A percentile compares a stretch with the other conserved stretches of the same genome.
Conservation (phyloP, 2,329 filamentous ascomycete genomes). For the Paracoccidioides lutzii region DNA sequence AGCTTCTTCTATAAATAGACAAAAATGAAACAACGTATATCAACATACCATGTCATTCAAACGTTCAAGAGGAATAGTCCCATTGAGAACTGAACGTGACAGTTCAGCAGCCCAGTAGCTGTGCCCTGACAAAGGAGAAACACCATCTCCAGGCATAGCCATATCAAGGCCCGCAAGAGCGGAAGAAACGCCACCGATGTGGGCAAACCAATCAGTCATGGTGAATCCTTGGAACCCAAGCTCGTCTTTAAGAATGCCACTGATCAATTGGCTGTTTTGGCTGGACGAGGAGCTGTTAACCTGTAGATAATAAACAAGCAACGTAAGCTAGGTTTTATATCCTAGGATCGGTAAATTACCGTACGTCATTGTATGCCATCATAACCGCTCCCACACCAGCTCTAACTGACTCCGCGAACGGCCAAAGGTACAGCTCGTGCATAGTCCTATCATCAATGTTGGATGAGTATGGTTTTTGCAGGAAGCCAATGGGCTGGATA, state of each 20-base stretch:
- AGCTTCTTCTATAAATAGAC: background rate
- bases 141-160: conserved; percentile 53
- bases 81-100: conserved; percentile 43
- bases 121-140: conserved; percentile 39
- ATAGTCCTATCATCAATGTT: conserved; percentile 41
- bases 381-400: conserved; percentile 37
- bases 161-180: conserved; percentile 54
- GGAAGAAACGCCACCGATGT: conserved; percentile 46
- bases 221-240: conserved; percentile 60
- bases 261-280: conserved; percentile 56
- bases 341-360: background rate
- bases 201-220: conserved; percentile 57
- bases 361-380: conserved; percentile 32
- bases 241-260: conserved; percentile 60
- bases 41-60: conserved; percentile 38
- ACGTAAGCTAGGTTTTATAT: background rate
- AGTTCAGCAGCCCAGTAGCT: conserved; percentile 46
- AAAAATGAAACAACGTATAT: background rate
- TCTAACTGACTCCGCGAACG: conserved; percentile 37
- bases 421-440: conserved; percentile 36
- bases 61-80: conserved; percentile 42
- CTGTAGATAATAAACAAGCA: conserved; percentile 18
- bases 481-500: conserved; percentile 11
- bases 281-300: conserved; percentile 55
- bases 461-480: conserved; percentile 28